Base-by-base conservation (phyloP, 306 rosid species). In the Corylus heterophylla region DNA sequence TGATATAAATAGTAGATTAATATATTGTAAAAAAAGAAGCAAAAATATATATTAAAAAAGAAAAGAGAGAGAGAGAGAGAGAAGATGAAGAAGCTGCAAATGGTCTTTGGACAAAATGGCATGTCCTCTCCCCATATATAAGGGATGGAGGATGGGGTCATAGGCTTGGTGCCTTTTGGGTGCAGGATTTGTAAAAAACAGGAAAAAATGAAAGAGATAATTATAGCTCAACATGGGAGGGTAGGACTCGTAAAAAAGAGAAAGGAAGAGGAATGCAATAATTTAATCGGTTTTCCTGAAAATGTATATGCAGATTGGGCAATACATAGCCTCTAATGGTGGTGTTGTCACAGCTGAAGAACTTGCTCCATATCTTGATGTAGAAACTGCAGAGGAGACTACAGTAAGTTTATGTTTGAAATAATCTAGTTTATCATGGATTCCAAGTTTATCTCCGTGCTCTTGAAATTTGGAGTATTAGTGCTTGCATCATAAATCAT, bases 311-410 rank as follows among this genome's bases (percentile, higher is more conserved):
- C 94, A 96, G 99, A 93, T 96, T 75, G 99, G 99, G 79, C 92
- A 96, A 72, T 93, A 96, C 85, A 90, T 96, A 87, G 44, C 96
- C 75, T 90, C 97, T 71, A 91, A 96, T 79, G 98, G 96, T 78
- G 99, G 98, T 69, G 98, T 96, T 79, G 94, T 96, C 66, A 82
- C 99, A 50, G 96, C 99, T 48, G 98, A 96, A 89, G 99, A 96
- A 86, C 90, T 96, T 80, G 97, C 96, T 78, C 98, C 98, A 51
- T 96, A 90, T 88, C 93, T 93, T 86, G 98, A 93, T 73, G 72
- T 93, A 76, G 87, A 89, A 69, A 81, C 91, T 61, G 69, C 76
- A 0, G 86, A 83, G 76, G 83, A 75, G 59, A 77, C 86, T 22
- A 77, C 77, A 86, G 98, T 96, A 81, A 83, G 80, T 82, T 83